Evolutionary conservation across 805 yeast genomes (phyloP), one percentile per base, ranked within the genome.

Genomic region (Osmozyma mogii): DNA sequence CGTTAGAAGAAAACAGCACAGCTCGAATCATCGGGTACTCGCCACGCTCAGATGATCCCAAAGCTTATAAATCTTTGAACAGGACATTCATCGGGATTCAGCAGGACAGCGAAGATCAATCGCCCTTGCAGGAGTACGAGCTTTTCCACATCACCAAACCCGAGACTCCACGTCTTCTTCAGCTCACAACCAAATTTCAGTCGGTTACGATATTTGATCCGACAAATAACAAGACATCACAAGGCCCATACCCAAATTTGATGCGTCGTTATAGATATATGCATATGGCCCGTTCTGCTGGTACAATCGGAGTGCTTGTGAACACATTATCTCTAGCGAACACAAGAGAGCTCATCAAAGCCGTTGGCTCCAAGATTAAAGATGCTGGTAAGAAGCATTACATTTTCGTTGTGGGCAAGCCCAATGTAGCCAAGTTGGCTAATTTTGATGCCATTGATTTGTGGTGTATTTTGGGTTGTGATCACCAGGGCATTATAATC

Each of bases 381-480:
- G 65, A 61, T 3, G 87, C 89, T 0, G 96, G 84, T 2, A 92
- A 92, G 56, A 92, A 92, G 49, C 89, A 84, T 41, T 92, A 92
- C 49, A 71, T 85, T 50, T 87, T 92, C 59, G 97, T 88, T 3
- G 97, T 92, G 4, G 98, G 98, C 8, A 92, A 92, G 53, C 97
- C 97, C 7, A 92, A 92, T 48, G 96, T 92, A 12, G 95, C 98
- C 15, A 92, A 92, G 48, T 63, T 92, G 29, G 98, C 97, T 7
- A 92, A 92, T 52, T 92, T 92, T 50, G 98, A 89, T 38, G 78
- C 75, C n/a, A 72, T 92, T 9, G 97, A 92, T 43, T 70, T 84
- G 14, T 92, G 98, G 97, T 88, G 94, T 47, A 72, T 92, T 9
- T 56, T 92, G 9, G 98, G 98, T 0, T 92, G 98, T 52, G 87